Base-by-base conservation (phyloP, 2,329 filamentous ascomycete genomes). In the Colletotrichum tamarilloi region DNA sequence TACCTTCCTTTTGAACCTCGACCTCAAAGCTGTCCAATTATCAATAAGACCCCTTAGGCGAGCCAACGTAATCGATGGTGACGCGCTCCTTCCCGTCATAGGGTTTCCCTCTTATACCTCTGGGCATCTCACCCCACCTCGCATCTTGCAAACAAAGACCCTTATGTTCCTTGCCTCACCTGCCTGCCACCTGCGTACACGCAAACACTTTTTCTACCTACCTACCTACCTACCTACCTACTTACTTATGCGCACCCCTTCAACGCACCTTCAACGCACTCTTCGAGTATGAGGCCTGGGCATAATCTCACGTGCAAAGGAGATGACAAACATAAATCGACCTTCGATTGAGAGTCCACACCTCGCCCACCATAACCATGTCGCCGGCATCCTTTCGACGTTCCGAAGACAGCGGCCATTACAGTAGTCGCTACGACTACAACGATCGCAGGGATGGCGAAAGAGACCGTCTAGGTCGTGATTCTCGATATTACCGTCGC, bases 401-500 rank as follows among this genome's bases (percentile, higher is more conserved):
- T n/a, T n/a, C 38, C 5, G 52, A 46, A 3, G 12, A 76, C 30
- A 65, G 73, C 9, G 75, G 75, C 7, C 68, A 74, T 7, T 55
- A 67, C 2, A 68, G 72, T 22, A 62, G 63, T 2, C 26, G 55
- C 3, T 59, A 32, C 28, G 55, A 67, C 24, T 65, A 67, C 64
- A 38, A 49, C 16, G 59, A 74, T 52, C 65, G 72, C 22, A 65
- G 69, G n/a, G 73, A 69, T 24, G 69, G 60, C 8, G 70, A 74
- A 67, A 56, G 63, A 53, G 70, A 68, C 28, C 53, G 72, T 12
- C 63, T 42, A 26, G 57, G 49, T 24, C 57, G 63, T 12, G 64
- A 73, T 46, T 62, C 62, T 32, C 59, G 63, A n/a, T 56, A 60
- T 2, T 14, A 58, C 5, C 19, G 38, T n/a, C 52, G 62, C 14